These are phyloP conservation scores for Xylariaceae sp. DNA, from an alignment of 2,329 filamentous ascomycete genomes.

Conservation along the genomic window DNA sequence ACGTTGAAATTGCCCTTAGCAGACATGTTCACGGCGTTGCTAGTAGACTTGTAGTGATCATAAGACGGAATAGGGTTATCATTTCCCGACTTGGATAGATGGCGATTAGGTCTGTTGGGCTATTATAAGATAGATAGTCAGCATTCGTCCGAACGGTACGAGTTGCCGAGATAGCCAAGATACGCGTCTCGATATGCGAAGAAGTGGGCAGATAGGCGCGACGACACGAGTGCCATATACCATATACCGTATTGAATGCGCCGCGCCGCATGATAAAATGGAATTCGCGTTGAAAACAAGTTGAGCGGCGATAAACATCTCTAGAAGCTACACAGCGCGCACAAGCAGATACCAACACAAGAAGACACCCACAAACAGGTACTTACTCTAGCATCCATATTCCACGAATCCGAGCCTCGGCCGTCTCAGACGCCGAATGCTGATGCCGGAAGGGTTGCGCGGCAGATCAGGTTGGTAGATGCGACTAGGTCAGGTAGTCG, in stretches of 20 bases:
- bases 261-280: conserved; percentile 1
- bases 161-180: not conserved
- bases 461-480: not conserved
- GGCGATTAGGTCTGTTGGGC: conserved; percentile 63
- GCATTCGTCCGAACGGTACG: not conserved
- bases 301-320: not conserved
- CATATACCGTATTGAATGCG: not conserved
- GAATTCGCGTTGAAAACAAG: conserved; percentile 2
- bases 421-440: conserved; percentile 2
- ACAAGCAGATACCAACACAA: not conserved
- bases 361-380: not conserved
- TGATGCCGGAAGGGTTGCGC: not conserved
- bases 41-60: conserved; percentile 75
- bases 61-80: conserved; percentile 68
- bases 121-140: conserved; percentile 34
- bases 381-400: conserved; percentile 28
- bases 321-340: not conserved
- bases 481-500: not conserved
- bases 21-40: conserved; percentile 50
- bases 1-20: conserved; percentile 54
- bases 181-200: not conserved
- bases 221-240: not conserved
- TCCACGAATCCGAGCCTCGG: not conserved
- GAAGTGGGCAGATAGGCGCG: not conserved
- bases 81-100: conserved; percentile 56